Evolutionary conservation across 148 eudicot genomes (phyloP).

Genomic region (Rhododendron kiyosumense): DNA sequence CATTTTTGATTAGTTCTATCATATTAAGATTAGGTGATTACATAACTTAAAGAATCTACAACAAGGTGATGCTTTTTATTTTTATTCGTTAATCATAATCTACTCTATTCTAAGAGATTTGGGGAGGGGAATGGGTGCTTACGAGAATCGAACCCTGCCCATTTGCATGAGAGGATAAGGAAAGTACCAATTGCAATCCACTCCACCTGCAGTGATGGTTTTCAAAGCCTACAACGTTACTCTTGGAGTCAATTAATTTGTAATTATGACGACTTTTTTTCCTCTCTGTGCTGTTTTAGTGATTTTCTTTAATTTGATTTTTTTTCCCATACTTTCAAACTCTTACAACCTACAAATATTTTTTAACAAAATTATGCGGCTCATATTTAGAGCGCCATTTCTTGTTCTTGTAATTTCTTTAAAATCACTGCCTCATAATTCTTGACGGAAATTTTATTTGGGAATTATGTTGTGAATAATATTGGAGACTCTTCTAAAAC

Average conservation of each 20-base stretch:
- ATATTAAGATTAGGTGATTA: neutral
- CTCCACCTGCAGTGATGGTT: neutral
- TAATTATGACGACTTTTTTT: neutral
- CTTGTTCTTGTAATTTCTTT: neutral
- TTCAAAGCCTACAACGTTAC: neutral
- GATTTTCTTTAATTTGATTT: neutral
- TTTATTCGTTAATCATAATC: too few relatives aligned
- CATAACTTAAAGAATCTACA: neutral
- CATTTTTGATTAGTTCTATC: neutral
- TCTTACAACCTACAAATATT: neutral
- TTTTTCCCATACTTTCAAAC: neutral
- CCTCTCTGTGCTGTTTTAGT: neutral
- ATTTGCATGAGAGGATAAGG: too few relatives aligned
- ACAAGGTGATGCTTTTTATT: neutral
- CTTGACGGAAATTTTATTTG: neutral
- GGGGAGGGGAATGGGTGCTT: too few relatives aligned
- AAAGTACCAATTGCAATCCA: too few relatives aligned
- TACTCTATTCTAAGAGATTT: too few relatives aligned
- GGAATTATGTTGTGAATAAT: neutral
- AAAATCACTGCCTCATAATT: neutral
- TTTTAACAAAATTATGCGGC: neutral
- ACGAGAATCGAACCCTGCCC: too few relatives aligned
- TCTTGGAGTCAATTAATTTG: neutral
- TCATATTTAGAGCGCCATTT: neutral
- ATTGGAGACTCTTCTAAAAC: neutral